Evolutionary conservation across 345 rosid genomes (phyloP).

Genomic region (Turritis glabra): DNA sequence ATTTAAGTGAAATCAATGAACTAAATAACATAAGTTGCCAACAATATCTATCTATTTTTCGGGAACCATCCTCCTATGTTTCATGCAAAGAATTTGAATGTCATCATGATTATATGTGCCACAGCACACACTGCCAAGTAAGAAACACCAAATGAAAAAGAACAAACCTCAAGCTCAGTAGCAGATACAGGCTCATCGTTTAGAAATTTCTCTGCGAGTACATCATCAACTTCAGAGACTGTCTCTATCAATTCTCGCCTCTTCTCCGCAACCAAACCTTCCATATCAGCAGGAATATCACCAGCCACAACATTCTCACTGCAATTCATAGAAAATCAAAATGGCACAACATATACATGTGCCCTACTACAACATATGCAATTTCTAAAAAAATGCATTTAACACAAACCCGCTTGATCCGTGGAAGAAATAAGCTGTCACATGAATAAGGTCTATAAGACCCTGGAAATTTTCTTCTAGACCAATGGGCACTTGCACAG

Average conservation of each 20-base stretch:
- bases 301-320: slow-evolving; percentile 78
- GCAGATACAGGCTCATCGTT: slow-evolving; percentile 83
- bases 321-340: slow-evolving; percentile 35
- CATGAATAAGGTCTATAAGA: slow-evolving; percentile 79
- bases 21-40: slow-evolving; percentile 2
- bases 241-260: slow-evolving; percentile 80
- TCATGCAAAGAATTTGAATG: slow-evolving; percentile 6
- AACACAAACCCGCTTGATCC: slow-evolving; percentile 87
- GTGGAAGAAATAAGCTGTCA: slow-evolving; percentile 70
- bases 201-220: slow-evolving; percentile 86
- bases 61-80: background rate
- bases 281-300: slow-evolving; percentile 84
- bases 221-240: slow-evolving; percentile 96
- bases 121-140: background rate
- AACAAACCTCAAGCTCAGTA: slow-evolving; percentile 76
- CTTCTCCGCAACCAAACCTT: slow-evolving; percentile 72
- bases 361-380: background rate
- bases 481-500: slow-evolving; percentile 96
- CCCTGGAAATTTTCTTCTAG: slow-evolving; percentile 89
- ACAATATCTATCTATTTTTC: background rate
- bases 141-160: background rate
- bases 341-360: background rate
- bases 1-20: background rate
- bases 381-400: background rate
- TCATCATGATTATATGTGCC: background rate